phyloP scores from a whole-genome alignment of 352 stramenopile species.

The Phytophthora tubulina region DNA sequence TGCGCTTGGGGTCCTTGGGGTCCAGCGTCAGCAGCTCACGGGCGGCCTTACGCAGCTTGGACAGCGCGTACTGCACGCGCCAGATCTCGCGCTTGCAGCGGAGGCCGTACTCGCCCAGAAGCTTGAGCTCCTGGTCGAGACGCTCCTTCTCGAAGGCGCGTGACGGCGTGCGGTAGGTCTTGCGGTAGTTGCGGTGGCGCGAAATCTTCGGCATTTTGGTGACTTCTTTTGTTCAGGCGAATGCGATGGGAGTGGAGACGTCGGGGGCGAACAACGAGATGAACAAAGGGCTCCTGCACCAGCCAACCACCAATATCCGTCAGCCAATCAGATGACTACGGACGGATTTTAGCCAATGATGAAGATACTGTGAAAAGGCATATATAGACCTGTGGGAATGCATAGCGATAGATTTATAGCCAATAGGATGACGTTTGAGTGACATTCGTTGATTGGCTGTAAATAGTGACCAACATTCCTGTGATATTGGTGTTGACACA shows the following conservation, averaged over 20 bases:
- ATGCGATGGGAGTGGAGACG: constrained; percentile 68
- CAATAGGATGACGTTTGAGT: not conserved
- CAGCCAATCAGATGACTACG: constrained; percentile 44
- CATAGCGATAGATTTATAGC: not conserved
- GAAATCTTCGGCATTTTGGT: constrained; percentile 89
- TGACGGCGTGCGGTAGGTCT: constrained; percentile 99
- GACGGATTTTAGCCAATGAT: constrained; percentile 2
- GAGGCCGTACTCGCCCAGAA: constrained; percentile 99
- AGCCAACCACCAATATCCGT: constrained; percentile 61
- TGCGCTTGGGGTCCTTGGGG: constrained; percentile 98
- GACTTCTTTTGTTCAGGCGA: constrained; percentile 76
- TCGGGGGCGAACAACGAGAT: not conserved
- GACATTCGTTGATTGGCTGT: not conserved
- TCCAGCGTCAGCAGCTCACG: constrained; percentile 98
- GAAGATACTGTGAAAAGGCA: not conserved
- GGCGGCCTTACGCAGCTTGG: constrained; percentile 99
- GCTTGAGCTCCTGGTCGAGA: constrained; percentile 99
- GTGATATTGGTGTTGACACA: not conserved
- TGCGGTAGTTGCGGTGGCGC: constrained; percentile 94
- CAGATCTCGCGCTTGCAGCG: constrained; percentile 99
- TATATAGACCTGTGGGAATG: not conserved
- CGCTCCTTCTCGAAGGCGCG: constrained; percentile 99
- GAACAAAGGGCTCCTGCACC: constrained; percentile 20
- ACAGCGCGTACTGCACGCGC: constrained; percentile 98
- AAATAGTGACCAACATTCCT: not conserved